Evolutionary conservation across 352 stramenopile species (phyloP), one percentile per base, ranked within the genome.

Genomic region (Blastocystis sp.): DNA sequence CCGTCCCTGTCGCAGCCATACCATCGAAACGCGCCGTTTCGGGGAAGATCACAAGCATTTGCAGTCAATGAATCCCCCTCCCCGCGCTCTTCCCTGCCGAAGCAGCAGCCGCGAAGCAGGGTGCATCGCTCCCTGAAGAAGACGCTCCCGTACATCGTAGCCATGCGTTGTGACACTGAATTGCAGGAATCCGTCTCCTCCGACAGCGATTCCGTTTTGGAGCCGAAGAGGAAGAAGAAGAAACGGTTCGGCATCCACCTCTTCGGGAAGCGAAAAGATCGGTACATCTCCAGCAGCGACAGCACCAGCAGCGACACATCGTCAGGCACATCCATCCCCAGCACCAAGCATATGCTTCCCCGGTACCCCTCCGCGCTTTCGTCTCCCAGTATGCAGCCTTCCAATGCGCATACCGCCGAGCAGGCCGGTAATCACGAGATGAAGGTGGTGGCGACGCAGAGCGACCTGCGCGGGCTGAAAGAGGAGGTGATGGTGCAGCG

Each of bases 241-340:
- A 85, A 85, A 51, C 59, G 74, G 35, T 85, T 85, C n/a, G 55
- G 74, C 31, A 85, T 85, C 29, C 66, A 51, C 45, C 35, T 85
- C 45, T 85, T 85, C 39, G 74, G 74, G 13, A 78, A 78, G 55
- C 65, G 66, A 35, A 67, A 69, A n/a, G 21, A 37, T 33, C n/a
- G 21, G 6, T 16, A 16, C 6, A 6, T 6, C 9, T 6, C 9
- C 45, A 55, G 45, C 45, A 55, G 45, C 45, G 45, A 55, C 45
- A 55, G 45, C 45, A 55, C 6, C 45, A 16, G 16, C 45, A 55
- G 45, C 45, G 16, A 16, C 45, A 16, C 9, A 6, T 55, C 45
- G 45, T 55, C 45, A 6, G 9, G 6, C 45, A 19, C 45, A 6
- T 55, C 45, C 6, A 6, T 55, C 45, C 16, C 45, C 45, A 55